phyloP scores from a whole-genome alignment of 202 grass and related monocot genomes.

The Brachypodium distachyon region DNA sequence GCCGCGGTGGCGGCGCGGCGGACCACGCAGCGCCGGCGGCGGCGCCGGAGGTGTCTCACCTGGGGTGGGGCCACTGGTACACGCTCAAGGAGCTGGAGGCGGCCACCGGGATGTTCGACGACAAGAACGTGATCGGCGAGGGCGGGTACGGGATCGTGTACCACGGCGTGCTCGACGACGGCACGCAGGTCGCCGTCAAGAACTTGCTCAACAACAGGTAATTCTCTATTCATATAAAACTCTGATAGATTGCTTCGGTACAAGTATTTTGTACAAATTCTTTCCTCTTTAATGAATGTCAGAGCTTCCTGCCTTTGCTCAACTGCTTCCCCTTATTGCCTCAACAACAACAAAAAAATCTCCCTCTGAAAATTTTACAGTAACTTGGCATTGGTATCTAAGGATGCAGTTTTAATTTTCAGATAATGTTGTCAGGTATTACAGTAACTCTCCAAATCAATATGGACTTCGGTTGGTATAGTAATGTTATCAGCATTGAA shows the following conservation, averaged over 20 bases:
- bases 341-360: too few relatives aligned
- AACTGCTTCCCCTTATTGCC: too few relatives aligned
- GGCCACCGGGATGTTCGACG: constrained; percentile 68
- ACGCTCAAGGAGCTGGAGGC: constrained; percentile 74
- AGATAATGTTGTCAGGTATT: too few relatives aligned
- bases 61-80: constrained; percentile 97
- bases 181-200: constrained; percentile 83
- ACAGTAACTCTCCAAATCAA: neutral
- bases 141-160: constrained; percentile 99
- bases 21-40: constrained; percentile 25
- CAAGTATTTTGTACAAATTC: too few relatives aligned
- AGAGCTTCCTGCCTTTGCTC: too few relatives aligned
- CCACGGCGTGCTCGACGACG: constrained; percentile 69
- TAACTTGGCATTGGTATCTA: too few relatives aligned
- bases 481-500: neutral
- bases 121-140: constrained; percentile 90
- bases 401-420: too few relatives aligned
- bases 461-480: neutral
- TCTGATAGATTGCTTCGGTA: too few relatives aligned
- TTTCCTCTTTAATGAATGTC: too few relatives aligned
- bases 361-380: neutral
- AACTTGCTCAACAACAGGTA: constrained; percentile 97
- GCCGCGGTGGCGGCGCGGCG: constrained; percentile 10
- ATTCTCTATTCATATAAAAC: neutral
- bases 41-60: constrained; percentile 67